Conservation (phyloP, 331 rosid species). For the Malus hybrid region DNA sequence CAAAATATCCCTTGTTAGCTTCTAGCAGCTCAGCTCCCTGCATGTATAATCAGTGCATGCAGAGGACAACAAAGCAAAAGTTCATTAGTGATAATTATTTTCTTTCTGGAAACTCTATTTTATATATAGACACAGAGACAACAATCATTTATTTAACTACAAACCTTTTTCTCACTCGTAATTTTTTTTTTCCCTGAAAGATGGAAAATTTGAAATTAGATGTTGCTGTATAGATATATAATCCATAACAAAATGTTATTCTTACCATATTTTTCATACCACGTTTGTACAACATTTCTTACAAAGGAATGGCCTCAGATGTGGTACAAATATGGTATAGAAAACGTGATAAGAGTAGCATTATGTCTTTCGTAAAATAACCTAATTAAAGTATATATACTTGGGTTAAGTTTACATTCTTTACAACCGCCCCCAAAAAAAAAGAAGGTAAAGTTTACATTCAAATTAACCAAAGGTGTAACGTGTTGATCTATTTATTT, state of each 20-base stretch:
- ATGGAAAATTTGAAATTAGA: background rate
- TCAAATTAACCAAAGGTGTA: no score
- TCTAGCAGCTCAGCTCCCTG: conserved; percentile 39
- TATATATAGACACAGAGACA: background rate
- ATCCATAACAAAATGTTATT: background rate
- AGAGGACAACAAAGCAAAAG: no score
- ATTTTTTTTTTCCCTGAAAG: conserved; percentile 30
- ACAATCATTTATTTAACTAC: background rate
- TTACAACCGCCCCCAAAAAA: background rate
- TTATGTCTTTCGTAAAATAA: background rate
- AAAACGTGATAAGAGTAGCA: no score
- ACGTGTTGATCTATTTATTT: no score
- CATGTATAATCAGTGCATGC: background rate
- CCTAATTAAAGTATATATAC: background rate
- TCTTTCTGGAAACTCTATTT: background rate
- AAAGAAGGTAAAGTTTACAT: no score
- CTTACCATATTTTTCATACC: no score
- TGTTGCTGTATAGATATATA: background rate
- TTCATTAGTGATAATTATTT: background rate
- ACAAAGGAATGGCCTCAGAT: no score
- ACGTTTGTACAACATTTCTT: no score
- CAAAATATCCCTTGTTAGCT: conserved; percentile 23
- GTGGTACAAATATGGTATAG: no score
- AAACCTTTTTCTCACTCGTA: conserved; percentile 34
- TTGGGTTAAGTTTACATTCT: background rate